A percentile compares a stretch with the other conserved stretches of the same genome.
phyloP scores from a whole-genome alignment of 495 filamentous ascomycete species.

The Thozetella sp. region DNA sequence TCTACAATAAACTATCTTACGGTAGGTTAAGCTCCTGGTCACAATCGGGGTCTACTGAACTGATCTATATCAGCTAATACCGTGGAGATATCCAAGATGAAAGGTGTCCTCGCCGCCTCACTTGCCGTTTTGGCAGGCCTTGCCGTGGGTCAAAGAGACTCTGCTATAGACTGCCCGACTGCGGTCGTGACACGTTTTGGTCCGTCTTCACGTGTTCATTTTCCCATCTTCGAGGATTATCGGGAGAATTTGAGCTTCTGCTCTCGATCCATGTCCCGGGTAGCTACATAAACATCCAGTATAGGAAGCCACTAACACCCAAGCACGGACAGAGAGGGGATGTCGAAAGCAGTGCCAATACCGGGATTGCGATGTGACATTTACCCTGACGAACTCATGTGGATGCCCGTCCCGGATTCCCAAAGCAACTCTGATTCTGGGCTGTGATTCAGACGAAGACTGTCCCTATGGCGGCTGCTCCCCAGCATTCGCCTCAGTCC shows the following conservation, averaged over 20 bases:
- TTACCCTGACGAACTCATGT: conserved; percentile 25
- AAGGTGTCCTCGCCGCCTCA: background rate
- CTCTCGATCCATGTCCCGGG: no score
- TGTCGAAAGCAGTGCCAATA: conserved; percentile 23
- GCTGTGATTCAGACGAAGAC: conserved; percentile 25
- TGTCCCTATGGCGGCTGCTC: conserved; percentile 30
- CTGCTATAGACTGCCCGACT: conserved; percentile 21
- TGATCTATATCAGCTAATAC: no score
- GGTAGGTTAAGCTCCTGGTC: no score
- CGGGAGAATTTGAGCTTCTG: no score
- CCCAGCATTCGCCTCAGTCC: conserved; percentile 23
- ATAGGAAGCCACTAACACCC: no score
- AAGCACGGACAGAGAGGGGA: no score
- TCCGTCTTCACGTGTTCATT: no score
- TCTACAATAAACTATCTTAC: no score
- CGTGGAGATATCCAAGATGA: no score
- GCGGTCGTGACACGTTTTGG: conserved; percentile 23
- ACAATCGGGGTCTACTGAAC: no score
- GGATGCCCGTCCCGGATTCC: conserved; percentile 25
- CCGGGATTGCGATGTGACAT: conserved; percentile 22
- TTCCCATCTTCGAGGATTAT: no score
- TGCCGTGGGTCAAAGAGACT: conserved; percentile 11
- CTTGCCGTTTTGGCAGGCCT: conserved; percentile 22
- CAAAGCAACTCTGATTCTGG: conserved; percentile 27
- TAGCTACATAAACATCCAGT: no score